Evolutionary conservation across 306 rosid species (phyloP).

Genomic region (Acacia acuminata): DNA sequence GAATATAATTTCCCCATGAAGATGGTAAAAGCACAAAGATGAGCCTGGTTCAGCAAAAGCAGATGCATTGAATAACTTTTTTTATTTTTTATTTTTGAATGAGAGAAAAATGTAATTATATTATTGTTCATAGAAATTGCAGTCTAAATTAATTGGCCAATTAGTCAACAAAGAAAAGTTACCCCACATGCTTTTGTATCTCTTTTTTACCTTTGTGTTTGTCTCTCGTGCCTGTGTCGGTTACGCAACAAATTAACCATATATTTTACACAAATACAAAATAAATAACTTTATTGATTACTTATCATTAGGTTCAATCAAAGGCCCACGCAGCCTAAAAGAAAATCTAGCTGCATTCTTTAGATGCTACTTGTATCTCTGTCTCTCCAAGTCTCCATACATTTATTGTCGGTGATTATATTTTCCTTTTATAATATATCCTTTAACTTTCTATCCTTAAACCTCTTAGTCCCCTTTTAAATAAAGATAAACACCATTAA

Average conservation of each 20-base stretch:
- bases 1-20: too few species aligned
- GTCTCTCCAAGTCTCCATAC: too few species aligned
- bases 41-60: not conserved
- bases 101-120: not conserved
- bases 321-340: not conserved
- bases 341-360: not conserved
- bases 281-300: too few species aligned
- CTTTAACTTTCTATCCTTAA: too few species aligned
- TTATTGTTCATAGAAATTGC: not conserved
- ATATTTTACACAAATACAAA: too few species aligned
- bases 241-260: not conserved
- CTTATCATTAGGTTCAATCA: not conserved
- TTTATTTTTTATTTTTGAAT: not conserved
- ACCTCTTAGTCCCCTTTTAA: too few species aligned
- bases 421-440: too few species aligned
- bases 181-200: not conserved
- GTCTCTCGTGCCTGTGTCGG: not conserved
- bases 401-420: too few species aligned
- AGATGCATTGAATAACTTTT: not conserved
- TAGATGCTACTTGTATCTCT: too few species aligned
- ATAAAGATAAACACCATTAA: too few species aligned
- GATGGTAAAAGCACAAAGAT: not conserved
- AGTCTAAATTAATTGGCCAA: not conserved
- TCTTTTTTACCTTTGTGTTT: not conserved
- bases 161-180: not conserved